A percentile compares a stretch with the other conserved stretches of the same genome.
phyloP scores from a whole-genome alignment of 2,329 filamentous ascomycete genomes.

The Clonostachys chloroleuca region DNA sequence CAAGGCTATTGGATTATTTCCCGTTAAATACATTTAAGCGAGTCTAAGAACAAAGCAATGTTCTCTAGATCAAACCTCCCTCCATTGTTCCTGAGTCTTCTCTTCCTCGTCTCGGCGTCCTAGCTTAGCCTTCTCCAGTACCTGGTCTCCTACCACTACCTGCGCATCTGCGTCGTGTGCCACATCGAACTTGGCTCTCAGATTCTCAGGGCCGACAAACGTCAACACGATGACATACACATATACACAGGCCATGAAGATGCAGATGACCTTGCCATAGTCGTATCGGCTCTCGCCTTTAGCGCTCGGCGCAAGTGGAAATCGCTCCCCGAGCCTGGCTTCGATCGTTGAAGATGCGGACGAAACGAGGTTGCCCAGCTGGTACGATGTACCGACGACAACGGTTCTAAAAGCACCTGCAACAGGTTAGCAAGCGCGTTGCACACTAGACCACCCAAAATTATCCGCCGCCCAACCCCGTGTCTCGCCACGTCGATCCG shows the following conservation, averaged over 20 bases:
- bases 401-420: constrained; percentile 61
- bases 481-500: no score
- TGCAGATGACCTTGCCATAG: constrained; percentile 82
- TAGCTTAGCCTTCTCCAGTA: no score
- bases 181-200: constrained; percentile 45
- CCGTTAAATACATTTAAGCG: no score
- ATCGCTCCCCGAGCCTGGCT: constrained; percentile 68
- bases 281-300: constrained; percentile 52
- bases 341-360: constrained; percentile 72
- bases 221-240: constrained; percentile 57
- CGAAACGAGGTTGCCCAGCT: constrained; percentile 72
- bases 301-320: constrained; percentile 59
- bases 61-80: no score
- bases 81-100: no score
- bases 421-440: no score
- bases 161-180: constrained; percentile 26
- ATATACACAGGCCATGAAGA: constrained; percentile 86
- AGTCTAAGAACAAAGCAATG: no score
- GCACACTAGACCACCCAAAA: no score
- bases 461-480: no score
- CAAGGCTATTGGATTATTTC: no score
- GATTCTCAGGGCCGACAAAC: constrained; percentile 55
- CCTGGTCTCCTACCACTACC: no score
- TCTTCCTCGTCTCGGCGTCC: no score
- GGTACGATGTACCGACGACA: constrained; percentile 63